Evolutionary conservation across 2,329 filamentous ascomycete species (phyloP).

Genomic region (Leptographium procerum): DNA sequence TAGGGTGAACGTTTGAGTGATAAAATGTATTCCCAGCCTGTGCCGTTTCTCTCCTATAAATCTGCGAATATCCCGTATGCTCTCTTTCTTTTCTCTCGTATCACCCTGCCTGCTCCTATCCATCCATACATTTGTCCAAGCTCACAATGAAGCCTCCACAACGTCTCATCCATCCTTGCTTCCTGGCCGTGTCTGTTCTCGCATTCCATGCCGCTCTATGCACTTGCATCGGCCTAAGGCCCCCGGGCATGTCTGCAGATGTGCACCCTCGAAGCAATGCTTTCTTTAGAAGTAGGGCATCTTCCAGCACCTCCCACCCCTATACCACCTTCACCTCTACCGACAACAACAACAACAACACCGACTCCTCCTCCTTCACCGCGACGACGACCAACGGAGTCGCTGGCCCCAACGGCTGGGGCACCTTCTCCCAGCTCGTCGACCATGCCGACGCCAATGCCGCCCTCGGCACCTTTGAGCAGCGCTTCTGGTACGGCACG

Average conservation of each 20-base stretch:
- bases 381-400: not conserved
- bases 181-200: not conserved
- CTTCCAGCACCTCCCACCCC: not conserved
- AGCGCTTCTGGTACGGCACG: conserved; percentile 28
- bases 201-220: not conserved
- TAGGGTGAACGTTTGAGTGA: not conserved
- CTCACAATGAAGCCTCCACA: not conserved
- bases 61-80: too few relatives aligned
- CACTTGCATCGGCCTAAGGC: not conserved
- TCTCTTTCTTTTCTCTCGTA: too few relatives aligned
- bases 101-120: not conserved
- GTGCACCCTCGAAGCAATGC: not conserved
- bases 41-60: too few relatives aligned
- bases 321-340: too few relatives aligned
- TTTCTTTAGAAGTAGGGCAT: not conserved
- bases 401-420: conserved; percentile 6
- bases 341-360: too few relatives aligned
- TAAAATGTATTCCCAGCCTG: not conserved
- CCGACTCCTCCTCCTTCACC: not conserved
- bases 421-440: conserved; percentile 27
- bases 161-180: not conserved
- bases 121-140: not conserved
- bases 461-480: conserved; percentile 26
- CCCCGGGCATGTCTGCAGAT: not conserved
- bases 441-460: conserved; percentile 27